Conservation (phyloP, 2,329 filamentous ascomycete genomes). For the Penicillium sp. region DNA sequence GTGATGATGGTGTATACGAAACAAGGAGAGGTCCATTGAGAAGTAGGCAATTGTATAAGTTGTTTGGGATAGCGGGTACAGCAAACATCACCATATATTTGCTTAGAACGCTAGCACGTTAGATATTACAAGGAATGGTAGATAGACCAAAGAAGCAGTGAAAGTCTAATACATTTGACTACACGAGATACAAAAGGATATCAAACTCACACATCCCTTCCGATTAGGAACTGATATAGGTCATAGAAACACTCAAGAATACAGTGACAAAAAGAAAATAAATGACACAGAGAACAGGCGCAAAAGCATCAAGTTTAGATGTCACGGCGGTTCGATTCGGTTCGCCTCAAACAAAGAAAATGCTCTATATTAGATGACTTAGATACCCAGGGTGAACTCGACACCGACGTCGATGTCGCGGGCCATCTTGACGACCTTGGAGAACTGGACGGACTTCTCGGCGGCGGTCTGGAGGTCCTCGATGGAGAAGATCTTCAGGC, state of each 20-base stretch:
- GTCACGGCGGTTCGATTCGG: slow-evolving; percentile 8
- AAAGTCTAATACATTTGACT: too few species aligned
- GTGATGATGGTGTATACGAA: too few species aligned
- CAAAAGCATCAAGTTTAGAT: slow-evolving; percentile 17
- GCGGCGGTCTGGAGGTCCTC: slow-evolving; percentile 96
- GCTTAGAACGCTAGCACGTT: too few species aligned
- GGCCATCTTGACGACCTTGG: slow-evolving; percentile 98
- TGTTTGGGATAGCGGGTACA: too few species aligned
- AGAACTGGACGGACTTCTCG: slow-evolving; percentile 98
- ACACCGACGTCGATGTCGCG: slow-evolving; percentile 97
- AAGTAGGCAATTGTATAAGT: too few species aligned
- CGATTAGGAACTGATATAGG: slow-evolving; percentile 29
- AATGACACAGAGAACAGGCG: slow-evolving; percentile 28
- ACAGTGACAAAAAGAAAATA: slow-evolving; percentile 31
- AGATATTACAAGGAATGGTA: too few species aligned
- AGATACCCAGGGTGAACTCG: slow-evolving; percentile 93
- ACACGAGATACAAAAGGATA: background rate
- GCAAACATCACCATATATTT: too few species aligned
- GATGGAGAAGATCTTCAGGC: slow-evolving; percentile 99
- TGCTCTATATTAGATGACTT: slow-evolving; percentile 37
- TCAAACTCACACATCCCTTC: slow-evolving; percentile 16
- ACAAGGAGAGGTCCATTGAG: too few species aligned
- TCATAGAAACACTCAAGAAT: slow-evolving; percentile 30
- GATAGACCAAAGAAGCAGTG: too few species aligned
- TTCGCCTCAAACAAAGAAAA: slow-evolving; percentile 11